phyloP scores from a whole-genome alignment of 2,329 filamentous ascomycete species.

The Fusarium sp. region DNA sequence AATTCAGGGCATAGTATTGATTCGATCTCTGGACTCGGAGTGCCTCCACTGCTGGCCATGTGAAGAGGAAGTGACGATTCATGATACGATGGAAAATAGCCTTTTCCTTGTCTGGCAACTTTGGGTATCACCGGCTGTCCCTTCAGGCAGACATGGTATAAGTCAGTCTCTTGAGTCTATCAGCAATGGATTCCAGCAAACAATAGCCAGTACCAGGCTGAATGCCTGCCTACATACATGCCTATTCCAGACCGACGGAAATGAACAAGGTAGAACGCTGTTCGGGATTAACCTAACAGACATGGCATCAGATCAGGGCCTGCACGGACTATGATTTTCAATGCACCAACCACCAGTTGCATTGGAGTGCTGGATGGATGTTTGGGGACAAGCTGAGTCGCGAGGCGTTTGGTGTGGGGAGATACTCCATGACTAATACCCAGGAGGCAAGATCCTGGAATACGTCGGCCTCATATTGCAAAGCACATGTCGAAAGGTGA shows the following conservation, averaged over 20 bases:
- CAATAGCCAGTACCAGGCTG: neutral
- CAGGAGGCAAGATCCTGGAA: conserved; percentile 23
- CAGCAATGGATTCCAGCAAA: neutral
- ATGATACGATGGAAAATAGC: conserved; percentile 6
- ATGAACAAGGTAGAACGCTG: conserved; percentile 17
- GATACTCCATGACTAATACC: conserved; percentile 22
- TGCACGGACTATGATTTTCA: conserved; percentile 43
- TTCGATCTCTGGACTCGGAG: conserved; percentile 10
- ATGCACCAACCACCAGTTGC: conserved; percentile 34
- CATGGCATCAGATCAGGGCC: conserved; percentile 24
- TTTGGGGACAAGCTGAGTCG: conserved; percentile 6
- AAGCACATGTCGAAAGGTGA: conserved; percentile 5
- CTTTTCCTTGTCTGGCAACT: conserved; percentile 11
- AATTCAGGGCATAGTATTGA: conserved; percentile 8
- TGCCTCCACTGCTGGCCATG: conserved; percentile 16
- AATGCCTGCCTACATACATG: neutral
- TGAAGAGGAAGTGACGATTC: conserved; percentile 9
- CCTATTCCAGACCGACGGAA: conserved; percentile 8
- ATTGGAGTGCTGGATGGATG: neutral
- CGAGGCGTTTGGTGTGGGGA: conserved; percentile 27
- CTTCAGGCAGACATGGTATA: conserved; percentile 4
- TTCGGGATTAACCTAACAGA: conserved; percentile 24
- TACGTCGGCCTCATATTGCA: conserved; percentile 4
- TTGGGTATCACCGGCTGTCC: conserved; percentile 13
- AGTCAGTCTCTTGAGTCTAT: conserved; percentile 5